Evolutionary conservation across 805 yeast species (phyloP).

Genomic region (Myxozyma melibiosi): DNA sequence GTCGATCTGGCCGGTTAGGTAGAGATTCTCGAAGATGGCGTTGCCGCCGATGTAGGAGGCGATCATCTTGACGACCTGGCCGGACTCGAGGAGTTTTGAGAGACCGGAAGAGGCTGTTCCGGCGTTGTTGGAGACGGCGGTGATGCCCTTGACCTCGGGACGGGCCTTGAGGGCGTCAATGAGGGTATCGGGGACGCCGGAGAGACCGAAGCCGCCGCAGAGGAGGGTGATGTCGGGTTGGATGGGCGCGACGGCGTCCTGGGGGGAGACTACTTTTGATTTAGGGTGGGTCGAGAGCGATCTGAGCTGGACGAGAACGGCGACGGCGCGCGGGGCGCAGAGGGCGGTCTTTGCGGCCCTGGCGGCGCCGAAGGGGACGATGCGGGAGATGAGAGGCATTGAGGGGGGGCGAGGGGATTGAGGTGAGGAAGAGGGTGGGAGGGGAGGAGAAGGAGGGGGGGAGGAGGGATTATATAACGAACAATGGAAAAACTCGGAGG

Average conservation of each 20-base stretch:
- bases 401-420: too few relatives aligned
- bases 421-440: neutral
- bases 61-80: slow-evolving; percentile 51
- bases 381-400: too few relatives aligned
- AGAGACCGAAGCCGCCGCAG: slow-evolving; percentile 55
- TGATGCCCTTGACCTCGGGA: slow-evolving; percentile 44
- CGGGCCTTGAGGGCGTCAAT: slow-evolving; percentile 45
- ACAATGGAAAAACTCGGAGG: neutral
- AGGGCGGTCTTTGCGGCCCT: too few relatives aligned
- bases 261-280: slow-evolving; percentile 8
- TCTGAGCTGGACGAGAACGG: neutral
- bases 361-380: too few relatives aligned
- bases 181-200: slow-evolving; percentile 53
- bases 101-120: slow-evolving; percentile 52
- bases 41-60: slow-evolving; percentile 51
- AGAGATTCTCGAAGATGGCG: slow-evolving; percentile 47
- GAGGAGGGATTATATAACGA: neutral
- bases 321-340: neutral
- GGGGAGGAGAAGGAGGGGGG: neutral
- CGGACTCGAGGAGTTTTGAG: slow-evolving; percentile 46
- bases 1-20: slow-evolving; percentile 49
- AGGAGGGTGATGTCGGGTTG: slow-evolving; percentile 43
- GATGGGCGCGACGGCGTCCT: slow-evolving; percentile 41
- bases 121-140: slow-evolving; percentile 54
- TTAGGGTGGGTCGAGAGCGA: neutral